A percentile compares a stretch with the other conserved stretches of the same genome.
phyloP scores from a whole-genome alignment of 2,329 filamentous ascomycete species.

The Fusarium torreyae region DNA sequence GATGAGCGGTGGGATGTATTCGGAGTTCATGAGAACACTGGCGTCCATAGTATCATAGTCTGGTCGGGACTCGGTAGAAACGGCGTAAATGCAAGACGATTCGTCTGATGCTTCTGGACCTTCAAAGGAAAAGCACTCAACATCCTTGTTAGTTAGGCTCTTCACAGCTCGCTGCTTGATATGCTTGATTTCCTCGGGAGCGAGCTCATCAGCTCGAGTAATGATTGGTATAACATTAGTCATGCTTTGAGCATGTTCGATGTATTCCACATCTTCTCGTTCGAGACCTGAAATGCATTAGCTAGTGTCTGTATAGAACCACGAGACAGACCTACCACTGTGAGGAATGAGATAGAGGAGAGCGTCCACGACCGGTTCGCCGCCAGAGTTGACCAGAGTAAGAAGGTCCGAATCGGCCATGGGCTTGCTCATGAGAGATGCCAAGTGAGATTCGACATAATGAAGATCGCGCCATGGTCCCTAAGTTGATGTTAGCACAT shows the following conservation, averaged over 20 bases:
- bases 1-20: constrained; percentile 86
- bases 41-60: constrained; percentile 92
- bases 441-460: constrained; percentile 75
- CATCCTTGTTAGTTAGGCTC: constrained; percentile 69
- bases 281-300: constrained; percentile 51
- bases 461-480: constrained; percentile 73
- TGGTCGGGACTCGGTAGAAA: constrained; percentile 80
- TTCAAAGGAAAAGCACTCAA: constrained; percentile 78
- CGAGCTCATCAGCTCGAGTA: constrained; percentile 80
- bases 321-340: constrained; percentile 63
- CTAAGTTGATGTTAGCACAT: constrained; percentile 63
- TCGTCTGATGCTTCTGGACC: constrained; percentile 48
- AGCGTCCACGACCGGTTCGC: constrained; percentile 86
- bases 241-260: constrained; percentile 77
- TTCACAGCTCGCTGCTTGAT: constrained; percentile 73
- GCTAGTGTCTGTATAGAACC: neutral
- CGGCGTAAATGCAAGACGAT: constrained; percentile 73
- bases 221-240: constrained; percentile 91
- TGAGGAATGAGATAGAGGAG: constrained; percentile 86
- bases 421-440: constrained; percentile 62
- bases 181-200: constrained; percentile 67
- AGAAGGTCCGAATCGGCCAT: constrained; percentile 82
- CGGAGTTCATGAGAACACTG: constrained; percentile 91
- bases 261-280: constrained; percentile 75
- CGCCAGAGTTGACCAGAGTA: constrained; percentile 83